A percentile compares a stretch with the other conserved stretches of the same genome.
phyloP scores from a whole-genome alignment of 208 protist species.

The Histomonas meleagridis region DNA sequence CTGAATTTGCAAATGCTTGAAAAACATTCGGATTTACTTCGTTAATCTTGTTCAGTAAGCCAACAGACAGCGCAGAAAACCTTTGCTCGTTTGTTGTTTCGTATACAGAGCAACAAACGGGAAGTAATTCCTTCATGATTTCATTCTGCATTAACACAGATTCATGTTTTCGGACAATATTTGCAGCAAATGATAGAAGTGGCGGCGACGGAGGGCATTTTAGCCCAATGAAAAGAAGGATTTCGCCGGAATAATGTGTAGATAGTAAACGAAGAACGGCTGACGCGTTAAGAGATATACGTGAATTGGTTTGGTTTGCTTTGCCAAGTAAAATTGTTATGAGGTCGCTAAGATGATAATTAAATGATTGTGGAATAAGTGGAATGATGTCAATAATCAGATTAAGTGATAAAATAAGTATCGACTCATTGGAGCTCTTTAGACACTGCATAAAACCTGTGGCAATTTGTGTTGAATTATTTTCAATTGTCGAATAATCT shows the following conservation, averaged over 20 bases:
- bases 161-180: not conserved
- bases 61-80: not conserved
- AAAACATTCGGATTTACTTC: not conserved
- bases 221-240: not conserved
- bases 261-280: not conserved
- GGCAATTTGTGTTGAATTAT: not conserved
- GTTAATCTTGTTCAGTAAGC: not conserved
- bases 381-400: not conserved
- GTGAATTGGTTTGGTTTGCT: not conserved
- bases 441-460: not conserved
- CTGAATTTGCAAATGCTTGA: not conserved
- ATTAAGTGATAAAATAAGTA: not conserved
- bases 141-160: not conserved
- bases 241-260: not conserved
- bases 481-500: not conserved
- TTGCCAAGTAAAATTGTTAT: not conserved
- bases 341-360: not conserved
- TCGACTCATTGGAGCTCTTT: not conserved
- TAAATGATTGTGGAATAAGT: not conserved
- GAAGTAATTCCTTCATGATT: not conserved
- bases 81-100: not conserved
- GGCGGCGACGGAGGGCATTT: not conserved
- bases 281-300: not conserved
- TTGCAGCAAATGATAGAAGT: not conserved
- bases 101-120: not conserved